Percentiles rank a stretch among this genome's conserved stretches.
These are phyloP conservation scores for Agrostemma githago DNA, from an alignment of 148 eudicot species.

Conservation along the genomic window DNA sequence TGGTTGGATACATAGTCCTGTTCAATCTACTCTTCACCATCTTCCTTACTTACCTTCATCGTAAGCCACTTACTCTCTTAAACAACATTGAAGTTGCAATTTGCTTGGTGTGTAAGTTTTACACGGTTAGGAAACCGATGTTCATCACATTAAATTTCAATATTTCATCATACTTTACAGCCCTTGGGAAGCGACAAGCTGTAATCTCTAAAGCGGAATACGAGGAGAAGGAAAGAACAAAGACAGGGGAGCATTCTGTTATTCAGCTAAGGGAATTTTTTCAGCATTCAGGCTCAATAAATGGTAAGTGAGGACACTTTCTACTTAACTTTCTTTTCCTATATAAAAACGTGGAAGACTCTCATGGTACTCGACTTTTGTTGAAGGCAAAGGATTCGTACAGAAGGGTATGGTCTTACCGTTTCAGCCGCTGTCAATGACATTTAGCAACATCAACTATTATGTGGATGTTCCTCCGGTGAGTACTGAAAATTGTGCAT, in stretches of 20 bases:
- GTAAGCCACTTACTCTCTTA: slow-evolving; percentile 44
- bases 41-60: slow-evolving; percentile 71
- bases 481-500: slow-evolving; percentile 18
- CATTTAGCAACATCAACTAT: slow-evolving; percentile 86
- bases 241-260: slow-evolving; percentile 50
- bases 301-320: slow-evolving; percentile 41
- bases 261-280: slow-evolving; percentile 76
- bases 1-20: slow-evolving; percentile 72
- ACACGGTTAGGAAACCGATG: neutral
- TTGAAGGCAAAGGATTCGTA: slow-evolving; percentile 51
- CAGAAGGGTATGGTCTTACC: slow-evolving; percentile 96
- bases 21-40: slow-evolving; percentile 79
- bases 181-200: slow-evolving; percentile 86
- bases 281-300: slow-evolving; percentile 71
- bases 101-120: neutral
- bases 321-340: slow-evolving; percentile 11
- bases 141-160: slow-evolving; percentile 3
- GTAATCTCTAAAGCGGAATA: slow-evolving; percentile 72
- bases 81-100: slow-evolving; percentile 4
- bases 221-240: slow-evolving; percentile 56
- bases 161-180: slow-evolving; percentile 26
- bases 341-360: slow-evolving; percentile 10
- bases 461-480: slow-evolving; percentile 94
- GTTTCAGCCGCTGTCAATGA: slow-evolving; percentile 91
- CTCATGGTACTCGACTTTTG: slow-evolving; percentile 14